Conservation (phyloP, 305 asterid species). For the Fraxinus nigra region DNA sequence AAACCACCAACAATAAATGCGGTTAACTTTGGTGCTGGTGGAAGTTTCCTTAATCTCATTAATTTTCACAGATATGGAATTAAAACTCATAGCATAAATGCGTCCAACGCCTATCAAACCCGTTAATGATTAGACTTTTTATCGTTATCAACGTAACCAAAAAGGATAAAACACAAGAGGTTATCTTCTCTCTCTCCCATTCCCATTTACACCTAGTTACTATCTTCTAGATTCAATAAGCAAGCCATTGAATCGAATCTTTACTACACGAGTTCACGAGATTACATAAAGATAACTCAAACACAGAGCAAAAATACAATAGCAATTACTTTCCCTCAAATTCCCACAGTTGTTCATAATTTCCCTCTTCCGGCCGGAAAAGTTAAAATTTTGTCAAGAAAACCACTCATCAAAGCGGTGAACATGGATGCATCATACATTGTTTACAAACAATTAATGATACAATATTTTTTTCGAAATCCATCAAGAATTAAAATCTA, state of each 20-base stretch:
- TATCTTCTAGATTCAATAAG: neutral
- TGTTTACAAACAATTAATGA: neutral
- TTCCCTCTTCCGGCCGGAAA: neutral
- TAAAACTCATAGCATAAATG: neutral
- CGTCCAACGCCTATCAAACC: neutral
- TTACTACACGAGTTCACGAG: constrained; percentile 13
- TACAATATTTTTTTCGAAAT: neutral
- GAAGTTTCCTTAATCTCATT: neutral
- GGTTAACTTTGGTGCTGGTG: neutral
- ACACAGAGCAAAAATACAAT: neutral
- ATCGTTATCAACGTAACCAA: neutral
- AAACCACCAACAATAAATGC: neutral
- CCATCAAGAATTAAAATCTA: neutral
- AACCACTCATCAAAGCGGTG: neutral
- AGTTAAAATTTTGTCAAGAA: neutral
- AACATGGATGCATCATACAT: neutral
- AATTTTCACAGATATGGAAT: neutral
- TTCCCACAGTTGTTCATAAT: neutral
- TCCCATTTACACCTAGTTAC: constrained; percentile 3
- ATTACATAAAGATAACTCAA: constrained; percentile 14
- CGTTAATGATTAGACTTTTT: neutral
- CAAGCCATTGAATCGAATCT: neutral
- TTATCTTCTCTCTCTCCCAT: neutral
- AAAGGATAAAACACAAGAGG: neutral
- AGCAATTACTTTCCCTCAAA: neutral